Base-by-base conservation (phyloP, 73 alveolate genomes). In the Diophrys appendiculata region DNA sequence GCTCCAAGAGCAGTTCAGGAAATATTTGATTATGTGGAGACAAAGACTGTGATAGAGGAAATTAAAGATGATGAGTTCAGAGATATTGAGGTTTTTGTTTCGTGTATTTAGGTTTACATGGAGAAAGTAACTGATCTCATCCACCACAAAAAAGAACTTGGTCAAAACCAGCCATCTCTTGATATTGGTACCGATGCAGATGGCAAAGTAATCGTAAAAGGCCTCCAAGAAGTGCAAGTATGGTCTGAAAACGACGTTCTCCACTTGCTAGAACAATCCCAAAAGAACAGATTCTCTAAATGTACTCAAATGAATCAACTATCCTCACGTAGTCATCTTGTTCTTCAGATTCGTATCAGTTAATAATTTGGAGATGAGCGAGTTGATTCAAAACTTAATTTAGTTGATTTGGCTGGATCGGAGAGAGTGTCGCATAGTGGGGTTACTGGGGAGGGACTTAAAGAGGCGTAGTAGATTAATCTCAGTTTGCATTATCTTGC, bases 401-500 rank as follows among this genome's bases (percentile, higher is more conserved):
- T 65, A n/a, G 76, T 77, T 28, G 53, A 33, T 65, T 53, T 56
- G 71, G 95, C 95, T 0, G 95, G 95, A 29, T 68, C 87, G 34
- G 95, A 89, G 69, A 78, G 95, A 35, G 73, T 84, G 1, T 65
- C 65, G 28, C 88, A 84, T 60, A 76, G 92, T 11, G 83, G 88
- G 52, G 81, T 88, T 29, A 73, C 88, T 33, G 95, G 95, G 1
- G 54, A 54, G n/a, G 85, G 91, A 27, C 72, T 89, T 73, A 84
- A 84, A 69, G 95, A 89, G 69, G 95, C 92, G 1, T 79, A 86
- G 69, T 73, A 78, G 55, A 89, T 89, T 35, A 88, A 88, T 67
- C 72, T 77, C 33, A 73, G 88, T 74, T 70, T 87, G 54, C 81
- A 74, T 26, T 28, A 29, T n/a, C 34, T 77, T 27, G 86, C 79